Evolutionary conservation across 1,139 yeast species (phyloP).

Genomic region (Pichia sorboxylosa): DNA sequence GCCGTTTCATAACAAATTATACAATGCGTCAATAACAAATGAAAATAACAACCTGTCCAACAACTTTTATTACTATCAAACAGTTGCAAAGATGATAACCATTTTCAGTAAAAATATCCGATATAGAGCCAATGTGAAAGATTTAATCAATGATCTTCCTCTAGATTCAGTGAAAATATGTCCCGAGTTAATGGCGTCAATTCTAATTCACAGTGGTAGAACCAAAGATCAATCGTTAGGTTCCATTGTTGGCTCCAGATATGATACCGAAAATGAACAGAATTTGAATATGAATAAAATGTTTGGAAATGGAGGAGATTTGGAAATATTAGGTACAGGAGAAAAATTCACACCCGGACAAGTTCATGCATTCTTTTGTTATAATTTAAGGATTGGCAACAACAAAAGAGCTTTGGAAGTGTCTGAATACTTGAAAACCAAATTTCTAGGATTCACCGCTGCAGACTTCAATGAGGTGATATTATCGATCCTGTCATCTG

Average conservation of each 20-base stretch:
- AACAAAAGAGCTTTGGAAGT: constrained; percentile 31
- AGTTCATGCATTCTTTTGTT: constrained; percentile 28
- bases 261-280: constrained; percentile 12
- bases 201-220: constrained; percentile 25
- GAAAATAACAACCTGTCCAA: constrained; percentile 18
- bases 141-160: constrained; percentile 25
- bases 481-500: constrained; percentile 13
- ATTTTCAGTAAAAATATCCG: constrained; percentile 25
- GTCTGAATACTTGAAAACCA: constrained; percentile 15
- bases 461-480: constrained; percentile 20
- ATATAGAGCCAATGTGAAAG: constrained; percentile 22
- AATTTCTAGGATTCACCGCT: constrained; percentile 15
- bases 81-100: constrained; percentile 24
- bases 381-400: constrained; percentile 30
- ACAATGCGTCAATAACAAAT: constrained; percentile 16
- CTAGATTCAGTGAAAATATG: constrained; percentile 26
- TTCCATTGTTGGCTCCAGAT: constrained; percentile 22
- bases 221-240: constrained; percentile 22
- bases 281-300: constrained; percentile 1
- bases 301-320: constrained; percentile 10
- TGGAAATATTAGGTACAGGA: constrained; percentile 8
- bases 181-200: constrained; percentile 25
- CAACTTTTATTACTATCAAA: constrained; percentile 20
- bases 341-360: constrained; percentile 18
- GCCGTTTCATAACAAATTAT: constrained; percentile 21